A percentile compares a stretch with the other conserved stretches of the same genome.
Evolutionary conservation across 2,329 filamentous ascomycete species (phyloP).

Genomic region (Chrysoporthe deuterocubensis): DNA sequence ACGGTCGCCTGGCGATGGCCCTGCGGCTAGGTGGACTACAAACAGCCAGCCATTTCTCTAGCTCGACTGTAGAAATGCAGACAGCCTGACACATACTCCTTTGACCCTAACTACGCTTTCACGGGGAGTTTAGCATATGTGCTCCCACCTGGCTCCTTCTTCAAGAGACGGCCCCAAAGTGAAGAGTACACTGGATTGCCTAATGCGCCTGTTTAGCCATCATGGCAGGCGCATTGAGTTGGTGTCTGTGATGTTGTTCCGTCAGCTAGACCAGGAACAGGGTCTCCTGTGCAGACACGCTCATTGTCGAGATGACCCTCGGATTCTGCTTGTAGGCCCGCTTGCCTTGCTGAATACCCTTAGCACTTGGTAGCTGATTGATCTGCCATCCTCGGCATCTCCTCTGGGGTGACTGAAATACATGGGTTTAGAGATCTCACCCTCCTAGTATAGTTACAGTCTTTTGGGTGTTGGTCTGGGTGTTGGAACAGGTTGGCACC

Average conservation of each 20-base stretch:
- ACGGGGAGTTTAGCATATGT: neutral
- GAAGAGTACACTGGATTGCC: conserved; percentile 32
- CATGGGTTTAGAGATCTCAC: conserved; percentile 29
- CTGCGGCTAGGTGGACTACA: no score
- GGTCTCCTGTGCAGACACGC: conserved; percentile 25
- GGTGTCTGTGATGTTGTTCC: conserved; percentile 31
- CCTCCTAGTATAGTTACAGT: conserved; percentile 24
- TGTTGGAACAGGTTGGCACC: conserved; percentile 18
- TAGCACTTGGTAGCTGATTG: conserved; percentile 15
- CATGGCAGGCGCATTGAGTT: conserved; percentile 37
- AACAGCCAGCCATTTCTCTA: no score
- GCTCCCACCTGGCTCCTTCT: conserved; percentile 24
- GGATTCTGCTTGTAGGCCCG: conserved; percentile 18
- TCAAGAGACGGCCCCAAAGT: conserved; percentile 31
- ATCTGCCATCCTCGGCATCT: conserved; percentile 27
- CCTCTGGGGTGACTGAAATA: conserved; percentile 27
- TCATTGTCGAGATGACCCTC: conserved; percentile 25
- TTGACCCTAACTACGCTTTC: no score
- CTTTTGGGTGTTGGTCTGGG: conserved; percentile 21
- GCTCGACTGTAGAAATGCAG: no score
- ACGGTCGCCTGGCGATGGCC: no score
- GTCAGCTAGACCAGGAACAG: conserved; percentile 6
- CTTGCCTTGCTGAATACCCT: conserved; percentile 28
- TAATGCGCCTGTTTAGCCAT: conserved; percentile 36
- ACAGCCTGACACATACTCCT: no score